Conservation (phyloP, 768 basidiomycete genomes). For the Tubosaeta sp. region DNA sequence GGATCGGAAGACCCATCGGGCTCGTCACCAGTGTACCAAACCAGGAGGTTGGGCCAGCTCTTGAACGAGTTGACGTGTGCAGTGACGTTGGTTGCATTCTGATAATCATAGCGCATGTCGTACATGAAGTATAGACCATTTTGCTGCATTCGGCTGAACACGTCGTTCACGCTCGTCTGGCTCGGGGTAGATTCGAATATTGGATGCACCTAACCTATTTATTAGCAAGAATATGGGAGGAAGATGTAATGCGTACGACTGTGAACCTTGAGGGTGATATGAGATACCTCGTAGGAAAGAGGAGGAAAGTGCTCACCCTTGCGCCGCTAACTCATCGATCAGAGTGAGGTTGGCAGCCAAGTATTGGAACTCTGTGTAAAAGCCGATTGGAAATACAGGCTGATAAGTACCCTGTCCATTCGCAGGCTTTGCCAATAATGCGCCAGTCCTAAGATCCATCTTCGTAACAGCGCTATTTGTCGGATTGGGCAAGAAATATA, state of each 20-base stretch:
- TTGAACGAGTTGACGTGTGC: conserved; percentile 67
- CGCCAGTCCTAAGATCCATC: conserved; percentile 57
- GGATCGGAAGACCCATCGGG: conserved; percentile 69
- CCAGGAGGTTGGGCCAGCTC: conserved; percentile 58
- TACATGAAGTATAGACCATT: conserved; percentile 69
- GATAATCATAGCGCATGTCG: conserved; percentile 73
- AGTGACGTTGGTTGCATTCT: conserved; percentile 54
- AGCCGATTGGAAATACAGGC: conserved; percentile 45
- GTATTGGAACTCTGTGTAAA: conserved; percentile 41
- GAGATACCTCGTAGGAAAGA: background rate
- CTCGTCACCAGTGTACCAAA: conserved; percentile 73
- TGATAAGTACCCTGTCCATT: conserved; percentile 45
- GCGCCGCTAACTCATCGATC: conserved; percentile 31
- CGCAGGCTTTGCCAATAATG: conserved; percentile 46
- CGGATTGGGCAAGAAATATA: conserved; percentile 48
- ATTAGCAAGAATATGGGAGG: conserved; percentile 4
- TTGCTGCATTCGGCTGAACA: conserved; percentile 67
- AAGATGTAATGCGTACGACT: conserved; percentile 26
- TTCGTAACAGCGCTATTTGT: conserved; percentile 50
- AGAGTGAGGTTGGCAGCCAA: conserved; percentile 15
- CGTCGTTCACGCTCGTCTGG: conserved; percentile 39
- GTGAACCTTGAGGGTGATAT: conserved; percentile 4
- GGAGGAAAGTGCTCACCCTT: conserved; percentile 17
- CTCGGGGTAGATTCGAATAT: conserved; percentile 60
- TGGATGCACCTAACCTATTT: conserved; percentile 52